phyloP scores from a whole-genome alignment of 148 eudicot species.

The Fagopyrum esculentum region DNA sequence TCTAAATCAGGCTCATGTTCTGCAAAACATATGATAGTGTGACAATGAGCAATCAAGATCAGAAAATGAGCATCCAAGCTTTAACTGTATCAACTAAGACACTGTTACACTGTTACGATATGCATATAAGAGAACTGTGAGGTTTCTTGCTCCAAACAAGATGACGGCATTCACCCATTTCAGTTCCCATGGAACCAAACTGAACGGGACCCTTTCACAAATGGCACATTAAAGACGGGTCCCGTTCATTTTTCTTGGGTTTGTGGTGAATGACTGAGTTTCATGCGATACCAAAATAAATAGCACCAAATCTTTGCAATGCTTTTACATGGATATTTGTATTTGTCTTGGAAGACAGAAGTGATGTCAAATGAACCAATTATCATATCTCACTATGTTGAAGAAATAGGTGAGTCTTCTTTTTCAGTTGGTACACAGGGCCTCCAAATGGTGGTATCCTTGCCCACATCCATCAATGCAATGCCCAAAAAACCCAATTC shows the following conservation, averaged over 20 bases:
- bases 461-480: constrained; percentile 66
- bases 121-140: neutral
- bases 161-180: neutral
- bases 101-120: neutral
- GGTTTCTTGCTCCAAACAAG: neutral
- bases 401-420: constrained; percentile 17
- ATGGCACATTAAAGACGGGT: neutral
- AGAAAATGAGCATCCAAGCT: neutral
- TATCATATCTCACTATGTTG: neutral
- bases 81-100: neutral
- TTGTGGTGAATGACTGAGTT: neutral
- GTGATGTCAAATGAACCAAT: neutral
- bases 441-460: constrained; percentile 57
- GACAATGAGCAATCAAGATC: neutral
- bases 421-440: constrained; percentile 46
- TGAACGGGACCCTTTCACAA: neutral
- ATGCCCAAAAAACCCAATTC: constrained; percentile 61
- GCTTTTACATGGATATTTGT: neutral
- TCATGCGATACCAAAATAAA: neutral
- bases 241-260: neutral
- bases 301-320: neutral
- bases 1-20: neutral
- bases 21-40: neutral
- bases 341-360: neutral
- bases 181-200: neutral